phyloP scores from a whole-genome alignment of 2,329 filamentous ascomycete genomes.

The Exophiala spinifera region DNA sequence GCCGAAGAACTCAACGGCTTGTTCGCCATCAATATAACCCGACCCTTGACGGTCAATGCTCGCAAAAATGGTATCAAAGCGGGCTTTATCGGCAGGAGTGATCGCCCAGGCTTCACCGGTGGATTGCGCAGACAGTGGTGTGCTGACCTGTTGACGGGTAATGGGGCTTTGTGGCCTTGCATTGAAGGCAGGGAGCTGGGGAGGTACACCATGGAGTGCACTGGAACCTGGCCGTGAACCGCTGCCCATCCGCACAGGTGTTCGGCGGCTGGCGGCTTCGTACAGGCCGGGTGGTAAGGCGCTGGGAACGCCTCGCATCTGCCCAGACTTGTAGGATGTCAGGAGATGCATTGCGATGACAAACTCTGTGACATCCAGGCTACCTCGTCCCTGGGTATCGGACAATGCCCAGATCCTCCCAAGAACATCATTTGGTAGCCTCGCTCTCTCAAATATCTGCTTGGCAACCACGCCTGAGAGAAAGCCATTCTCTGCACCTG shows the following conservation, averaged over 20 bases:
- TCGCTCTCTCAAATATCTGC: conserved; percentile 90
- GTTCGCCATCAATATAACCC: conserved; percentile 87
- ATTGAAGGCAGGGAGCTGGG: conserved; percentile 71
- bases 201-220: conserved; percentile 68
- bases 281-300: conserved; percentile 81
- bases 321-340: conserved; percentile 82
- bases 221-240: conserved; percentile 49
- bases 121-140: conserved; percentile 52
- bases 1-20: conserved; percentile 90
- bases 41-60: conserved; percentile 76
- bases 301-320: conserved; percentile 73
- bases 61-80: conserved; percentile 83
- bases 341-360: conserved; percentile 97
- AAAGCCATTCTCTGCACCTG: conserved; percentile 70
- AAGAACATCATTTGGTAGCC: conserved; percentile 81
- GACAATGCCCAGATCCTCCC: conserved; percentile 96
- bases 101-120: conserved; percentile 76
- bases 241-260: conserved; percentile 50
- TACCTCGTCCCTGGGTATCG: conserved; percentile 88
- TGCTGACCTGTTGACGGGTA: conserved; percentile 49
- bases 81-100: conserved; percentile 74
- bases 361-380: conserved; percentile 84
- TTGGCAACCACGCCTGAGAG: conserved; percentile 75
- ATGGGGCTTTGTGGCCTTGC: conserved; percentile 60
- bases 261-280: conserved; percentile 78